These are phyloP conservation scores for Dactylorhiza incarnata DNA, from an alignment of 106 monocot genomes.

Conservation along the genomic window DNA sequence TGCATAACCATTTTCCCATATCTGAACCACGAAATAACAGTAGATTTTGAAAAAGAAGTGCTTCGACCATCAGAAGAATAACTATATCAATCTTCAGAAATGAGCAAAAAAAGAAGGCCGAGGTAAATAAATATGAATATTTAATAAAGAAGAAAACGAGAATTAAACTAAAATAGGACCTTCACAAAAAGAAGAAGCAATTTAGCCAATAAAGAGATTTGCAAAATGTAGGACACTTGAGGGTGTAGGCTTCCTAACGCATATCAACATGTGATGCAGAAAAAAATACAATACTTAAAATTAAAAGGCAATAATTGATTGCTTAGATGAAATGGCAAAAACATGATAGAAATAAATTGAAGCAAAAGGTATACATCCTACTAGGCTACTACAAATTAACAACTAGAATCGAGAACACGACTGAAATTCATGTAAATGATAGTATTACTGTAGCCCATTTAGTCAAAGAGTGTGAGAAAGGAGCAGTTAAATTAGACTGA, in stretches of 20 bases:
- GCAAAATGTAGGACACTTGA: not conserved
- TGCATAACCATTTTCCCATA: not conserved
- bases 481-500: too few relatives aligned
- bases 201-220: not conserved
- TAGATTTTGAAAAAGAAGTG: not conserved
- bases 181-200: not conserved
- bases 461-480: too few relatives aligned
- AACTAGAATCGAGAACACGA: too few relatives aligned
- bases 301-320: not conserved
- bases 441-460: too few relatives aligned
- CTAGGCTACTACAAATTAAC: too few relatives aligned
- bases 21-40: not conserved
- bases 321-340: too few relatives aligned
- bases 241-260: not conserved
- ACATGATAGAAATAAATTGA: too few relatives aligned
- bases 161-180: not conserved
- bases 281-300: not conserved
- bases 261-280: not conserved
- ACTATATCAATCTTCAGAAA: not conserved
- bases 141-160: not conserved
- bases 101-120: not conserved
- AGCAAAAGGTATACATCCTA: too few relatives aligned
- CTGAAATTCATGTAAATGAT: too few relatives aligned
- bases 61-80: not conserved
- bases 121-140: not conserved